Conservation (phyloP, 192 early-diverging fungal genomes). For the Coemansia nantahalensis region DNA sequence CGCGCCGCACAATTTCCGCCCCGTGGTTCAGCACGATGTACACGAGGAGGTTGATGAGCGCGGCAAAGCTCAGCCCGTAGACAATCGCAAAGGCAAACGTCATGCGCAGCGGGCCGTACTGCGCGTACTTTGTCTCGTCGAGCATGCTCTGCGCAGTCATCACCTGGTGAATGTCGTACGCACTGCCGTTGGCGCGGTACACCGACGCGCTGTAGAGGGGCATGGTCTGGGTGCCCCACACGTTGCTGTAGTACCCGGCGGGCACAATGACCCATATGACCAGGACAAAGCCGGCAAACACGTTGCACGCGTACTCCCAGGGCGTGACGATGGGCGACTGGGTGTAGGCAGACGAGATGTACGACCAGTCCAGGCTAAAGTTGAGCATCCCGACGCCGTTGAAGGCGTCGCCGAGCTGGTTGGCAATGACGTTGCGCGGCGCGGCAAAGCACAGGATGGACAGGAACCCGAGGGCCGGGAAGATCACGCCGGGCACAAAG, state of each 20-base stretch:
- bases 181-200: constrained; percentile 56
- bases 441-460: constrained; percentile 60
- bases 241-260: constrained; percentile 66
- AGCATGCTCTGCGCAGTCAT: constrained; percentile 57
- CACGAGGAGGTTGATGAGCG: constrained; percentile 63
- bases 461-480: constrained; percentile 66
- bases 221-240: constrained; percentile 58
- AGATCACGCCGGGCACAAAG: constrained; percentile 65
- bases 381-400: constrained; percentile 67
- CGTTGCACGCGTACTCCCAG: constrained; percentile 68
- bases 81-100: constrained; percentile 66
- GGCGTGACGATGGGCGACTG: constrained; percentile 70
- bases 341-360: constrained; percentile 57
- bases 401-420: constrained; percentile 51
- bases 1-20: constrained; percentile 60
- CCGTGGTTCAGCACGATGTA: constrained; percentile 67
- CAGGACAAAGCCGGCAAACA: constrained; percentile 68
- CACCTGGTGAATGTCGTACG: constrained; percentile 58
- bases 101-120: constrained; percentile 65
- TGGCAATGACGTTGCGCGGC: constrained; percentile 42
- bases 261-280: constrained; percentile 76
- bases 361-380: constrained; percentile 75
- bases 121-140: constrained; percentile 56
- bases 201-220: constrained; percentile 54
- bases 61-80: constrained; percentile 68